phyloP scores from a whole-genome alignment of 352 stramenopile genomes.

The Phytophthora chlamydospora region DNA sequence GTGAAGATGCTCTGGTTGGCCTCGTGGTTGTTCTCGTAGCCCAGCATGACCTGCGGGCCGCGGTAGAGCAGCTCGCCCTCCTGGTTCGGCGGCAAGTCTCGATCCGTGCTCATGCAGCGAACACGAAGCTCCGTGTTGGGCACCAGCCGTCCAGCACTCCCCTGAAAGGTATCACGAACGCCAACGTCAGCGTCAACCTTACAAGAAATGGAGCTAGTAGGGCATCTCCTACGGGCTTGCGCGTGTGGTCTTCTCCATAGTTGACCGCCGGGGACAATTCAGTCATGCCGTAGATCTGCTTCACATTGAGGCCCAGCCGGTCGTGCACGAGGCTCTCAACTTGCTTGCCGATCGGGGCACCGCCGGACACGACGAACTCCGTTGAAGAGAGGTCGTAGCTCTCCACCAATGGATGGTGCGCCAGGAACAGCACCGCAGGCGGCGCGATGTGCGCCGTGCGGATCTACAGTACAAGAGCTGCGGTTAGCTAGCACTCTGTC shows the following conservation, averaged over 20 bases:
- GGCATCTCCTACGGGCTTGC: conserved; percentile 27
- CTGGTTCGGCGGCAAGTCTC: conserved; percentile 43
- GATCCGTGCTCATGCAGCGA: conserved; percentile 45
- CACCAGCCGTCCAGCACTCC: conserved; percentile 54
- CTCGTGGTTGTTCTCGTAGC: conserved; percentile 91
- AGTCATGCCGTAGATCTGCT: conserved; percentile 73
- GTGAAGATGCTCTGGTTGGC: conserved; percentile 84
- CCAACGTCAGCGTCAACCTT: conserved; percentile 1
- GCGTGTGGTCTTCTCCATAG: conserved; percentile 38
- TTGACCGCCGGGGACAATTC: conserved; percentile 49
- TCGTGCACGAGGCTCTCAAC: conserved; percentile 68
- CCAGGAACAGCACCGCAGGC: conserved; percentile 39
- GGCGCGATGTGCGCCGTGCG: conserved; percentile 81
- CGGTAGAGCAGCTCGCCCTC: conserved; percentile 88
- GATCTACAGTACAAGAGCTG: conserved; percentile 32
- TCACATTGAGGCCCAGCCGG: conserved; percentile 60
- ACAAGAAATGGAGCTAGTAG: not conserved
- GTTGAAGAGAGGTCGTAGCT: conserved; percentile 88
- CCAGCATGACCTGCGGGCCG: conserved; percentile 93
- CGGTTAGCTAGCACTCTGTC: not conserved
- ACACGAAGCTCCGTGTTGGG: conserved; percentile 66
- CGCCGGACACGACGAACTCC: conserved; percentile 80
- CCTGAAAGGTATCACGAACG: conserved; percentile 9
- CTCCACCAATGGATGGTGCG: conserved; percentile 74
- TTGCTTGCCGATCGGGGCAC: conserved; percentile 87